Evolutionary conservation across 495 filamentous ascomycete genomes (phyloP).

Genomic region (Gamarada debralockiae): DNA sequence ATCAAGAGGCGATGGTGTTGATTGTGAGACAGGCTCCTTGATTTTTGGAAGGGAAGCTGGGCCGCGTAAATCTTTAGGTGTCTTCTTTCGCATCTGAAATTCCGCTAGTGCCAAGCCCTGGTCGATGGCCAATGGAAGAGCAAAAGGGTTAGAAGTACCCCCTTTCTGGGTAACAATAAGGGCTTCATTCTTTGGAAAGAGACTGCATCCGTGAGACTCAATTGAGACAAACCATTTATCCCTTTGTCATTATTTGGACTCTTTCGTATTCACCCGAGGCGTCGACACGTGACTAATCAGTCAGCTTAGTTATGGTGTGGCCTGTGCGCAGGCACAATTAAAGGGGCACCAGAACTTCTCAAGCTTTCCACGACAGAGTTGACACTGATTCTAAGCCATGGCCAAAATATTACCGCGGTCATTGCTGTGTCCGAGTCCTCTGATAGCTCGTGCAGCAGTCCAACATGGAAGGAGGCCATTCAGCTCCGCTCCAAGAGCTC

Average conservation of each 20-base stretch:
- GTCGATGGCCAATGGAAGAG: not conserved
- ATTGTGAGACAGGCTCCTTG: slow-evolving; percentile 1
- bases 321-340: too few species aligned
- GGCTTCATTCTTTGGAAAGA: too few species aligned
- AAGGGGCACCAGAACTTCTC: too few species aligned
- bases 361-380: too few species aligned
- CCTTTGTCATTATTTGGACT: too few species aligned
- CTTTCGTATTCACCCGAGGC: too few species aligned
- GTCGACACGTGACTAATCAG: too few species aligned
- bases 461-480: not conserved
- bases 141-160: not conserved
- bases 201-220: too few species aligned
- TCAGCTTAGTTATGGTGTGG: too few species aligned
- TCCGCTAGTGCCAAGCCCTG: not conserved
- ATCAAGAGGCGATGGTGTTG: slow-evolving; percentile 24
- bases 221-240: not conserved
- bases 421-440: too few species aligned
- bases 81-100: slow-evolving; percentile 5
- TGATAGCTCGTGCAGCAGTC: slow-evolving; percentile 4
- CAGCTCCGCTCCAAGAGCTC: slow-evolving; percentile 27
- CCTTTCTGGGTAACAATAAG: not conserved
- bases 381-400: too few species aligned
- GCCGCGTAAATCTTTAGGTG: slow-evolving; percentile 4
- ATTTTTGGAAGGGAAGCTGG: not conserved
- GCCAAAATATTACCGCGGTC: too few species aligned